Conservation (phyloP, 148 eudicot species). For the Arbutus unedo region DNA sequence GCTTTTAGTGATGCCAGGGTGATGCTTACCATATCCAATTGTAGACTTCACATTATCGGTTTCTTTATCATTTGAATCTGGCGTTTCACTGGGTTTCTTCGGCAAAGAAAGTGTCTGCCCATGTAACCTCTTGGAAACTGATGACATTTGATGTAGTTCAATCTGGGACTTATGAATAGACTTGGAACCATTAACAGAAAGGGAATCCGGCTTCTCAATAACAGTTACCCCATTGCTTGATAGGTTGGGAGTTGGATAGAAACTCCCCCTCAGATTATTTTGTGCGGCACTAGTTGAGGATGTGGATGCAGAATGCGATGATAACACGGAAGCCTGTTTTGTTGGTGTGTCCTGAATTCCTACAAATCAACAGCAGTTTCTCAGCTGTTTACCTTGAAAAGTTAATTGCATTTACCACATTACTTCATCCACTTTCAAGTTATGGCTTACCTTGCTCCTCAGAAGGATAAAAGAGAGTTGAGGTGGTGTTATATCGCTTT, state of each 20-base stretch:
- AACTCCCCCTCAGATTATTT: slow-evolving; percentile 23
- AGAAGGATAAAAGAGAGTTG: slow-evolving; percentile 24
- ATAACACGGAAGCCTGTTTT: slow-evolving; percentile 25
- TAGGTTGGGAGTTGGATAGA: slow-evolving; percentile 25
- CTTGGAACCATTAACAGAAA: slow-evolving; percentile 21
- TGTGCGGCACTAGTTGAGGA: slow-evolving; percentile 24
- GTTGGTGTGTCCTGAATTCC: slow-evolving; percentile 34
- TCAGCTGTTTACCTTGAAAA: neutral
- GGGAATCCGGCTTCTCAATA: slow-evolving; percentile 23
- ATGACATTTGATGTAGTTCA: slow-evolving; percentile 19
- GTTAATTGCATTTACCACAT: neutral
- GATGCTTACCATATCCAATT: slow-evolving; percentile 25
- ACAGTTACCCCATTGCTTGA: slow-evolving; percentile 17
- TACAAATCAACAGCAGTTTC: slow-evolving; percentile 22
- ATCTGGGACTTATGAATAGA: slow-evolving; percentile 21
- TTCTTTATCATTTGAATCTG: slow-evolving; percentile 25
- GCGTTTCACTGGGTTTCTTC: slow-evolving; percentile 27
- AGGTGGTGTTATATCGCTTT: slow-evolving; percentile 22
- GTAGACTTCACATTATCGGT: slow-evolving; percentile 23
- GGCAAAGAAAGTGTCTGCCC: slow-evolving; percentile 25
- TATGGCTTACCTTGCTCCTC: slow-evolving; percentile 46
- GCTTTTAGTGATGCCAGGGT: slow-evolving; percentile 22
- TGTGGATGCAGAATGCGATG: slow-evolving; percentile 25
- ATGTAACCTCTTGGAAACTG: slow-evolving; percentile 24
- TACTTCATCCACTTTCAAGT: neutral